phyloP scores from a whole-genome alignment of 129 eudicot genomes.

The Scalesia atractyloides region DNA sequence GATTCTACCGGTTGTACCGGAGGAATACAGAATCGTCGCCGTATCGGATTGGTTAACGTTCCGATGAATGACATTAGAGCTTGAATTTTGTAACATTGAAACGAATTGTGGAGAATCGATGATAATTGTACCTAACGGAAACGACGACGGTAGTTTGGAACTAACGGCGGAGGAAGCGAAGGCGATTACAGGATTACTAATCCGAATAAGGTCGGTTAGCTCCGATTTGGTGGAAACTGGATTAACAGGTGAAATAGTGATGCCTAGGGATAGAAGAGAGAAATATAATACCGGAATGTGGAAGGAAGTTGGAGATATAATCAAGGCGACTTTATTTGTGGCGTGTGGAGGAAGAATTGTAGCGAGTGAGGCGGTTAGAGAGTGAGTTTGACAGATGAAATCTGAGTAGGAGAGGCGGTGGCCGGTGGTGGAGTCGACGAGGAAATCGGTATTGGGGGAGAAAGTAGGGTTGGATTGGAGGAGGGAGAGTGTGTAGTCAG shows the following conservation, averaged over 20 bases:
- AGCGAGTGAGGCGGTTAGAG: constrained; percentile 54
- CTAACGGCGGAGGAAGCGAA: constrained; percentile 49
- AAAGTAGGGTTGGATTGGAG: constrained; percentile 44
- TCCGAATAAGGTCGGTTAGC: constrained; percentile 53
- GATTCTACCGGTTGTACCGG: constrained; percentile 86
- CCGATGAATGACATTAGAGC: not conserved
- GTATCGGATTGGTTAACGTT: constrained; percentile 52
- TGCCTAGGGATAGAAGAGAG: constrained; percentile 69
- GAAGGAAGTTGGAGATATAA: constrained; percentile 63
- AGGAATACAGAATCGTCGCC: constrained; percentile 78
- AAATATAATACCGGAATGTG: constrained; percentile 73
- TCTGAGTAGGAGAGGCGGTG: constrained; percentile 55
- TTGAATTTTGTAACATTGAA: constrained; percentile 38
- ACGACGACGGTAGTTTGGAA: constrained; percentile 44
- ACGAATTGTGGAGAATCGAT: constrained; percentile 63
- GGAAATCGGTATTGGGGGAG: constrained; percentile 48
- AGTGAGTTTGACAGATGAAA: constrained; percentile 55
- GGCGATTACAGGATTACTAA: constrained; percentile 54
- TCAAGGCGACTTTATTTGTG: constrained; percentile 55
- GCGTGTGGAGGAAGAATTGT: constrained; percentile 48
- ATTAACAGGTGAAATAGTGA: constrained; percentile 73
- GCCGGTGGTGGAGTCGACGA: constrained; percentile 72
- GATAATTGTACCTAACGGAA: constrained; percentile 33
- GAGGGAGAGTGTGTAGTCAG: constrained; percentile 55
- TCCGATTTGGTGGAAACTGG: constrained; percentile 70